Base-by-base conservation (phyloP, 176 grass and related monocot species). In the Avena eriantha region DNA sequence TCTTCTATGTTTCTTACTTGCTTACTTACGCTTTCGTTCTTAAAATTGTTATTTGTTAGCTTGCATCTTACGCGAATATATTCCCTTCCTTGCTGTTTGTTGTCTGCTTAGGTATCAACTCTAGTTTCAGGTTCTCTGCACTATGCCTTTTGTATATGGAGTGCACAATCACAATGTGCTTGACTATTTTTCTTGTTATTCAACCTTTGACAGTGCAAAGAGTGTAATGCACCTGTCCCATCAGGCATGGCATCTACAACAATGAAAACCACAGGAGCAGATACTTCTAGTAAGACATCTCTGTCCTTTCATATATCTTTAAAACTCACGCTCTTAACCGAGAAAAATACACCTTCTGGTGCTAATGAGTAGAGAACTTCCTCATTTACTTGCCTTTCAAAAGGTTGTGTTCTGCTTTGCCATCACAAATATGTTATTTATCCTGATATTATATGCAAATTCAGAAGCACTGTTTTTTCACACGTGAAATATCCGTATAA, bases 171-270 rank as follows among this genome's bases (percentile, higher is more conserved):
- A 36, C 24, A 80, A 17, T 73, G 3, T 83, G 54, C 79, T 33
- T 87, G 24, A 8, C 80, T 35, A 67, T 82, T 33, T 69, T 64
- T 46, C 77, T 41, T 51, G 34, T 86, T 91, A 18, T 82, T 34
- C 2, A 80, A 8, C 89, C 8, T 69, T 88, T 90, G 84, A 13
- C 92, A 99, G 97, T 96, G 97, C 70, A 99, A 99, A 89, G 90
- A 96, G 75, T 96, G 97, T 69, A 91, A 85, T 90, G 90, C 90
- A 39, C 87, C 90, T 86, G 83, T 94, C 61, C 81, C 94, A 80
- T 91, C 97, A 77, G 85, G 66, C 53, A 76, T 85, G 22, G 78
- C 93, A 70, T 97, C 95, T 31, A 91, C 87, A 85, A 73, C 85
- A 59, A 86, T 93, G 86, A 90, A 87, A 49, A 47, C 82, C 46